A percentile compares a stretch with the other conserved stretches of the same genome.
Evolutionary conservation across 805 yeast genomes (phyloP).

Genomic region (Pichia californica): DNA sequence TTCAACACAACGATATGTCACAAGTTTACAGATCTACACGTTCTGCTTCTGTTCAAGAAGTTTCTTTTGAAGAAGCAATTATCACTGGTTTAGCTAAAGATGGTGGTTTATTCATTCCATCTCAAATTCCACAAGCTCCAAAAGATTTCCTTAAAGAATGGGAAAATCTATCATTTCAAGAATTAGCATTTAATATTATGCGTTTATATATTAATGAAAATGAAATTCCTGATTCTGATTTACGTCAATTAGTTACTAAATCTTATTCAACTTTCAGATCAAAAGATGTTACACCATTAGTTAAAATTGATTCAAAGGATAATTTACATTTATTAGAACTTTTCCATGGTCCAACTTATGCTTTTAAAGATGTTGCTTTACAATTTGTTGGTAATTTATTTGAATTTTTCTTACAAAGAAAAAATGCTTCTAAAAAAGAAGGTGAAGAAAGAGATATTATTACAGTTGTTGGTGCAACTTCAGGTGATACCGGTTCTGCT

Average conservation of each 20-base stretch:
- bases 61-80: constrained; percentile 74
- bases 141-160: constrained; percentile 54
- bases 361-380: constrained; percentile 97
- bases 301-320: constrained; percentile 37
- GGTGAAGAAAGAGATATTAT: constrained; percentile 61
- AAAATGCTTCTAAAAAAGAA: constrained; percentile 47
- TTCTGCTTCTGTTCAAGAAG: constrained; percentile 42
- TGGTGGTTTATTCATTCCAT: constrained; percentile 92
- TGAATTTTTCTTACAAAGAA: constrained; percentile 81
- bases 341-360: constrained; percentile 99
- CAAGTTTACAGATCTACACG: constrained; percentile 79
- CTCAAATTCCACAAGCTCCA: constrained; percentile 61
- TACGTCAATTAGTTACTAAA: constrained; percentile 51
- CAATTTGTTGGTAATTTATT: constrained; percentile 97
- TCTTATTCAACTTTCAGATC: constrained; percentile 91
- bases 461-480: constrained; percentile 98
- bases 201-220: constrained; percentile 63
- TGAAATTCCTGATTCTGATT: constrained; percentile 70
- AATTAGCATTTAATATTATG: constrained; percentile 82
- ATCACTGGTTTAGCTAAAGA: constrained; percentile 92
- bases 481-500: constrained; percentile 99
- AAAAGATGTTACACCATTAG: constrained; percentile 83
- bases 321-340: constrained; percentile 77
- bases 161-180: constrained; percentile 72
- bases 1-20: constrained; percentile 26